Evolutionary conservation across 2,329 filamentous ascomycete species (phyloP).

Genomic region (Fusarium hostae): DNA sequence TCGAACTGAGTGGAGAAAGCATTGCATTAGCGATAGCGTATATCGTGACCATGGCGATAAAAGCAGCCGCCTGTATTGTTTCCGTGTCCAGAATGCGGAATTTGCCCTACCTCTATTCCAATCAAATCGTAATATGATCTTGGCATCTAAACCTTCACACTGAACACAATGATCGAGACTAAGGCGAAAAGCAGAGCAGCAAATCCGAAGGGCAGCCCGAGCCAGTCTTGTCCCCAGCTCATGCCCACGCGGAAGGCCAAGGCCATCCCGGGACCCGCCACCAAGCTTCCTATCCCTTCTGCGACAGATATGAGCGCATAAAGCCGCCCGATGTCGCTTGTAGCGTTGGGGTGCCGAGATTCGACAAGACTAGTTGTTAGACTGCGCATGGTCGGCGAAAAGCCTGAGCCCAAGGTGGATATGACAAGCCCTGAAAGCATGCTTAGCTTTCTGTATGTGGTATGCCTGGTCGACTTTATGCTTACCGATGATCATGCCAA

Average conservation of each 20-base stretch:
- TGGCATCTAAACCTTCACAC: not conserved
- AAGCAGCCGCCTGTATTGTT: not conserved
- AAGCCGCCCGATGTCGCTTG: not conserved
- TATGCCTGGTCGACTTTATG: not conserved
- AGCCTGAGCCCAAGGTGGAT: slow-evolving; percentile 4
- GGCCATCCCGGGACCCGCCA: slow-evolving; percentile 1
- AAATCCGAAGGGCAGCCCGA: slow-evolving; percentile 3
- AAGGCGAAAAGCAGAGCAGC: not conserved
- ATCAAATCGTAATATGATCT: too few species aligned
- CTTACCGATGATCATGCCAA: slow-evolving; percentile 1
- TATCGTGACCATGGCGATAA: not conserved
- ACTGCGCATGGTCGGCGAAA: slow-evolving; percentile 1
- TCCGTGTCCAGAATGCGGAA: not conserved
- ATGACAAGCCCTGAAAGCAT: not conserved
- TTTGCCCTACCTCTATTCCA: not conserved
- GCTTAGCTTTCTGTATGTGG: not conserved
- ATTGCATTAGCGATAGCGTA: not conserved
- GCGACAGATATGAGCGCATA: slow-evolving; percentile 1
- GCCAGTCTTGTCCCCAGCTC: slow-evolving; percentile 4
- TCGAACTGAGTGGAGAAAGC: too few species aligned
- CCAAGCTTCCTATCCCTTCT: not conserved
- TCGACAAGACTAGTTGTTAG: slow-evolving; percentile 1
- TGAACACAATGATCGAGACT: not conserved
- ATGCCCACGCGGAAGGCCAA: slow-evolving; percentile 2
- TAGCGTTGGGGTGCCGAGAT: not conserved